Evolutionary conservation across 257 asterid species (phyloP), one percentile per base, ranked within the genome.

Genomic region (Solanum commersonii): DNA sequence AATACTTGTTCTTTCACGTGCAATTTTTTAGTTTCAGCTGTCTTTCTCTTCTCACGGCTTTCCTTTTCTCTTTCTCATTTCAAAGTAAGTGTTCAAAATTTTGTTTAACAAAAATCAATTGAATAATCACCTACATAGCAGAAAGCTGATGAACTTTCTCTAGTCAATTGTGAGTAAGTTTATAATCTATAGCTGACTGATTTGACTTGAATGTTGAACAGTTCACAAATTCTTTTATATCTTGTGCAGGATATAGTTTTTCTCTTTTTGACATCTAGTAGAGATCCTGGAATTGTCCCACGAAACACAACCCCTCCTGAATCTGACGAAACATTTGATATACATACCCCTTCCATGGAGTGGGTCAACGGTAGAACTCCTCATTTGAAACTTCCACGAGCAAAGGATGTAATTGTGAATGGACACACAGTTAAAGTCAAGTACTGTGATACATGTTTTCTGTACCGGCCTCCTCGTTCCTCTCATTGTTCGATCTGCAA

Each of bases 401-500:
- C 95, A 8, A 95, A 94, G 89, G 98, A 96, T 65, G 94, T 95
- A 37, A 35, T 89, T 34, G 95, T 96, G 71, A 95, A 96, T 88
- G 99, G 97, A 29, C 96, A 93, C 90, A 89, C 94, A 1, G 90
- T 96, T 70, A 93, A 91, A 88, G 96, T 95, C 89, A 96, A 96
- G 90, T 96, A 91, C 84, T 96, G 99, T 68, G 97, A 95, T 86
- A 95, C 99, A 1, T 96, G 99, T 87, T 89, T 94, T 89, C 98
- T 96, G 87, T 96, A 96, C 89, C 97, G 99, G 22, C 99, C 98
- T 88, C 99, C 99, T 10, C 97, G 99, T 40, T 98, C 98, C 25
- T 96, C 99, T 87, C 99, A 96, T 91, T 96, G 99, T 92, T 95
- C 99, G 87, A 95, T 96, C 87, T 96, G 99, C 94, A 96, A 96